Evolutionary conservation across 805 yeast genomes (phyloP).

Genomic region (Ogataea glucozyma): DNA sequence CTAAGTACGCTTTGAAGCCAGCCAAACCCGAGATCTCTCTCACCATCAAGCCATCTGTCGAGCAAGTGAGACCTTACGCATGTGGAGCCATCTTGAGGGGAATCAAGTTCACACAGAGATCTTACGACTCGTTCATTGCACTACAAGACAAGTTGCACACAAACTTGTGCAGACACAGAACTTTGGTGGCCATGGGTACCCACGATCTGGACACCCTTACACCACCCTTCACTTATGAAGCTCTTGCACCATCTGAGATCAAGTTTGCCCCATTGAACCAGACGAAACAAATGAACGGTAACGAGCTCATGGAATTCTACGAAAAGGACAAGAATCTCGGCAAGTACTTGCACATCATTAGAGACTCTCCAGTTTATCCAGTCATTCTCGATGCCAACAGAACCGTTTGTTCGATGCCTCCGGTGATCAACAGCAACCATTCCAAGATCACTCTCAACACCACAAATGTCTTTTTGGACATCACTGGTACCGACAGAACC

Average conservation of each 20-base stretch:
- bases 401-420: slow-evolving; percentile 90
- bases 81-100: slow-evolving; percentile 93
- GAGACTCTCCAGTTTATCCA: slow-evolving; percentile 87
- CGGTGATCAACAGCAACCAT: slow-evolving; percentile 90
- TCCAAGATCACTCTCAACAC: slow-evolving; percentile 87
- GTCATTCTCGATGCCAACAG: slow-evolving; percentile 78
- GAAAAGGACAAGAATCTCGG: slow-evolving; percentile 88
- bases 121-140: slow-evolving; percentile 92
- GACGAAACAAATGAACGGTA: slow-evolving; percentile 67
- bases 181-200: slow-evolving; percentile 97
- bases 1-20: slow-evolving; percentile 63
- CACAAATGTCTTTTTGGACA: slow-evolving; percentile 84
- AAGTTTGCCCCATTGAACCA: slow-evolving; percentile 77
- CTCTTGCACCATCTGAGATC: slow-evolving; percentile 74
- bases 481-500: slow-evolving; percentile 93
- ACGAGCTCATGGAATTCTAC: slow-evolving; percentile 82
- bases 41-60: slow-evolving; percentile 75
- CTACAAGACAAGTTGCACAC: slow-evolving; percentile 95
- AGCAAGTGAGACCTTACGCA: slow-evolving; percentile 83
- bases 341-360: slow-evolving; percentile 83
- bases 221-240: slow-evolving; percentile 83
- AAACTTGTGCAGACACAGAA: slow-evolving; percentile 94
- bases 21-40: slow-evolving; percentile 61
- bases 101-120: slow-evolving; percentile 75
- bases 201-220: slow-evolving; percentile 83